These are phyloP conservation scores for Chenopodium berlandieri DNA, from an alignment of 148 eudicot genomes.

Conservation along the genomic window DNA sequence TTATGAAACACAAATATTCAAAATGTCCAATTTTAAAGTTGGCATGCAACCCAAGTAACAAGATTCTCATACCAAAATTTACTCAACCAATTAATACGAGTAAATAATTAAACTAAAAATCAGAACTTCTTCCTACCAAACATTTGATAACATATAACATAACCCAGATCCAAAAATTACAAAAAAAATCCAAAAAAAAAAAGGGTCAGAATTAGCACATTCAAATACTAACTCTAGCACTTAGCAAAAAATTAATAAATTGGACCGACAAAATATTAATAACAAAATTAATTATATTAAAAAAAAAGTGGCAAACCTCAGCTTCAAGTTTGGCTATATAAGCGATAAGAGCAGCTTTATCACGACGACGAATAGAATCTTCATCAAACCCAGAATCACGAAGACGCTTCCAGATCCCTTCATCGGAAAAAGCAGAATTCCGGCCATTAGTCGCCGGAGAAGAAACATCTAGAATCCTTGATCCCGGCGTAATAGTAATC, in stretches of 20 bases:
- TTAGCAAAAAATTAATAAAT: neutral
- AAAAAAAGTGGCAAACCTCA: slow-evolving; percentile 44
- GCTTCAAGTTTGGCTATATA: slow-evolving; percentile 90
- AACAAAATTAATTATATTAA: neutral
- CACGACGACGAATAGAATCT: slow-evolving; percentile 78
- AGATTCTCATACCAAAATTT: too few species aligned
- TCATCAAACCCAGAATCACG: slow-evolving; percentile 76
- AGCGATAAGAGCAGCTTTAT: slow-evolving; percentile 85
- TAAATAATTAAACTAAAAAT: neutral
- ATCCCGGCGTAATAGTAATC: slow-evolving; percentile 33
- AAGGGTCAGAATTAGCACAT: neutral
- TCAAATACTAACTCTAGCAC: neutral
- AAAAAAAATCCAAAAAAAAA: neutral
- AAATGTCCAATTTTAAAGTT: neutral
- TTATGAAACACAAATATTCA: neutral
- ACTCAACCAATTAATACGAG: too few species aligned
- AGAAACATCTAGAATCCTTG: slow-evolving; percentile 46
- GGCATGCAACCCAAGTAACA: neutral
- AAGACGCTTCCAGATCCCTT: slow-evolving; percentile 68
- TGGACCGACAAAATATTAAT: neutral
- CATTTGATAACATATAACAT: neutral
- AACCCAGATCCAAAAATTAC: neutral
- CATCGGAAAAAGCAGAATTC: slow-evolving; percentile 47
- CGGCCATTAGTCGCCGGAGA: slow-evolving; percentile 29
- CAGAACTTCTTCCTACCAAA: neutral